Base-by-base conservation (phyloP, 768 basidiomycete species). In the Lactarius trivialis region DNA sequence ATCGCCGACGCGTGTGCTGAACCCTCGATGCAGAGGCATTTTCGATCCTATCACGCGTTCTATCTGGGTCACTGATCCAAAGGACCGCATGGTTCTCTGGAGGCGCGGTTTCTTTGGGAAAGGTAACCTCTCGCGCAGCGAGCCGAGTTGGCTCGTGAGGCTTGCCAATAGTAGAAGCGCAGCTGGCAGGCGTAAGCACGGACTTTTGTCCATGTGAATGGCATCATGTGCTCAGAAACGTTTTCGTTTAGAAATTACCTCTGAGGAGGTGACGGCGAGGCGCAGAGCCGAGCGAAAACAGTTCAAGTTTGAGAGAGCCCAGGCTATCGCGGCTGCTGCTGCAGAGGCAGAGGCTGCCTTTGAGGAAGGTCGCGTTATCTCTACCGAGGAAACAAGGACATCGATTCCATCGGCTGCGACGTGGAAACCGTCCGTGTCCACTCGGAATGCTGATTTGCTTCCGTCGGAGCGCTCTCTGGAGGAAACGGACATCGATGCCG, bases 51-150 rank as follows among this genome's bases (percentile, higher is more conserved):
- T 80, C 2, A 93, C 94, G 17, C 84, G 85, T n/a, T 91, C 91
- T 0, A 89, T 98, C 9, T 97, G 93, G 93, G 80, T 98, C 3
- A 76, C 81, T 0, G 80, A 85, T 60, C 73, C 77, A 30, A 78
- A 74, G 26, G 84, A 93, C 71, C 84, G 85, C 49, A 78, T 78
- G 65, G 75, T 86, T 5, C 79, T 98, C 39, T 99, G 97, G 91
- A 78, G 83, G 51, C 76, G 89, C 63, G 97, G 97, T 0, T 98
- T 98, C 76, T 99, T 98, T 72, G 97, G 97, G 26, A 99, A 99
- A 73, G 97, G 97, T 1, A 89, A 90, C 71, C 77, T 99, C 56
- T 95, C 92, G 43, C 76, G 97, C 61, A 97, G 94, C 73, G 97
- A 99, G 73, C 95, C 96, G 8, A 92, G 85, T 59, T 99, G 97